Conservation (phyloP, 352 stramenopile genomes). For the Globisporangium cederbergense region DNA sequence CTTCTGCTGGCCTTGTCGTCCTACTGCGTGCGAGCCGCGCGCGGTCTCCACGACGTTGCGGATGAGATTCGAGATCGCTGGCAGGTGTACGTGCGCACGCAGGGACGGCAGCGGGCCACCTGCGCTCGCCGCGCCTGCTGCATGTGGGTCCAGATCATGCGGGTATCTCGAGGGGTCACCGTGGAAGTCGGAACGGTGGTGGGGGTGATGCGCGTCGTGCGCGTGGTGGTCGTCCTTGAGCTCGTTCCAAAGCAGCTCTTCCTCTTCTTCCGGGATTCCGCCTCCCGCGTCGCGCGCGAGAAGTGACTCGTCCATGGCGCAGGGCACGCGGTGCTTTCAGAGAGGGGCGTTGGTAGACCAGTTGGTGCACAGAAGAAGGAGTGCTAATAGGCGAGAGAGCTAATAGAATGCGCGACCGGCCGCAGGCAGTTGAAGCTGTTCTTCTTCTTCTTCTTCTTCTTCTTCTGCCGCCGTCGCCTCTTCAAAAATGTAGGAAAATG, state of each 20-base stretch:
- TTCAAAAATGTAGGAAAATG: background rate
- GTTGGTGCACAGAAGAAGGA: background rate
- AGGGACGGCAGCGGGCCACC: constrained; percentile 47
- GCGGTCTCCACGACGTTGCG: constrained; percentile 60
- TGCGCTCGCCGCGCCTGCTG: background rate
- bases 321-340: background rate
- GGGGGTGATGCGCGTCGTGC: constrained; percentile 7
- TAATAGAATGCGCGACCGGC: background rate
- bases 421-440: constrained; percentile 1
- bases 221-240: constrained; percentile 45
- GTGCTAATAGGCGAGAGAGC: background rate
- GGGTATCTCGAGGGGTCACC: background rate
- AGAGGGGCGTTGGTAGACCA: background rate
- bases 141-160: background rate
- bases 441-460: background rate
- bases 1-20: constrained; percentile 6
- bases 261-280: constrained; percentile 41
- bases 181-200: constrained; percentile 7
- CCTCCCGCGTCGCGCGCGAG: constrained; percentile 24
- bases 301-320: constrained; percentile 67
- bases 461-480: background rate
- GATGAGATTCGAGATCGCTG: constrained; percentile 75
- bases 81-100: constrained; percentile 66
- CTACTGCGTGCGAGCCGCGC: constrained; percentile 32
- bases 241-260: constrained; percentile 81